Evolutionary conservation across 805 yeast species (phyloP), one percentile per base, ranked within the genome.

Genomic region (Brettanomyces bruxellensis): DNA sequence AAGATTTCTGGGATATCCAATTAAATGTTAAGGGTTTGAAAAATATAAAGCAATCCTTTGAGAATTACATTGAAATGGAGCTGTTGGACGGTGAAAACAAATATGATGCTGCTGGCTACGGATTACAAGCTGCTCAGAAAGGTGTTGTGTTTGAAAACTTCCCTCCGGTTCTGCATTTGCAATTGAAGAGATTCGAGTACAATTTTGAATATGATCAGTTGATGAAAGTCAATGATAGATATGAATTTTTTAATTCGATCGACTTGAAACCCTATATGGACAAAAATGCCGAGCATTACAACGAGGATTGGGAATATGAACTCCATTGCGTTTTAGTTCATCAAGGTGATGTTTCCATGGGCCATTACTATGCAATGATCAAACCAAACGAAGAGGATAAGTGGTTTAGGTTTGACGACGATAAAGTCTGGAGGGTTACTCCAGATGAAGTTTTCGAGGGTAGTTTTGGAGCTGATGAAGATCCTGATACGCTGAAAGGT

Each of bases 1-100:
- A 93, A 64, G 98, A 93, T 60, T 93, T 86, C 59, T 93, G 99
- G 99, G 99, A 93, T 69, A 86, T 93, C 50, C 99, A 93, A 65
- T 70, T 93, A 50, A 93, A 93, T 58, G 99, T 93, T 24, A 88
- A 87, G 60, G 84, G 89, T 34, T 73, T 89, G 71, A 72, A 70
- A 45, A 79, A 81, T 56, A 72, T 93, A 42, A 69, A 77, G 46
- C 82, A 81, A 45, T 82, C 96, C 0, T 93, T 93, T 64, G 76
- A 79, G 44, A 86, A 89, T 61, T 93, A 93, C 61, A 79, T 90
- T 46, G 95, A 88, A 54, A 81, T 83, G 30, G 99, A 93, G 66
- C 72, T 86, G 63, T 72, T 93, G 61, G 84, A 85, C 47, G 99
- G 98, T 32, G 99, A 93, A 59, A 93, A 93, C 62, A 93, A 89